Evolutionary conservation across 2,329 filamentous ascomycete genomes (phyloP).

Genomic region (Sarocladiaceae sp.): DNA sequence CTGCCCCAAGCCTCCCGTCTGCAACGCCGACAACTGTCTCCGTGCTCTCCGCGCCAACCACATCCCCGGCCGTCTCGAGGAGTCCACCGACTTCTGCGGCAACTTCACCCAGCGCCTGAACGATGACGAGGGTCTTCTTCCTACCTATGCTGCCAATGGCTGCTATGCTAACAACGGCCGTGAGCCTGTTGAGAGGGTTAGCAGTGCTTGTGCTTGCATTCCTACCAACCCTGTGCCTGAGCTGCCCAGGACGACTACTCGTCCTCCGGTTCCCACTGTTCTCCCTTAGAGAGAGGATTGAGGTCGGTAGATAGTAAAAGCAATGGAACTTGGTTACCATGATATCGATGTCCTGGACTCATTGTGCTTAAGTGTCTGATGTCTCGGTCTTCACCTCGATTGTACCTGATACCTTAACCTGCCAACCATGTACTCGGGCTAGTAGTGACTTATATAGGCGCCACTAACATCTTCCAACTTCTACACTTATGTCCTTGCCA

Average conservation of each 20-base stretch:
- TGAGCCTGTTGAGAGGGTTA: conserved; percentile 16
- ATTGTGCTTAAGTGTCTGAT: too few species aligned
- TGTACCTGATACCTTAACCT: not conserved
- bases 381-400: too few species aligned
- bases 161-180: conserved; percentile 13
- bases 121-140: conserved; percentile 16
- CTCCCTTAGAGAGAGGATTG: conserved; percentile 12
- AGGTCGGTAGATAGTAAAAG: not conserved
- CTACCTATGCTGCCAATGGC: conserved; percentile 15
- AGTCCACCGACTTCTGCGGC: conserved; percentile 17
- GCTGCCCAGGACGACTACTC: conserved; percentile 19
- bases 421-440: too few species aligned
- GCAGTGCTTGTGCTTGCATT: conserved; percentile 19
- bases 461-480: too few species aligned
- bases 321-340: not conserved
- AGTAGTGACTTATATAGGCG: too few species aligned
- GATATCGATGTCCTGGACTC: too few species aligned
- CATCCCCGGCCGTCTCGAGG: conserved; percentile 16
- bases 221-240: conserved; percentile 18
- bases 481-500: too few species aligned
- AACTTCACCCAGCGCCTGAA: conserved; percentile 16
- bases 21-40: conserved; percentile 20
- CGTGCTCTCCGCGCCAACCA: conserved; percentile 15
- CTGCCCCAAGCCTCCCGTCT: conserved; percentile 17
- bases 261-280: conserved; percentile 18